A percentile compares a stretch with the other conserved stretches of the same genome.
phyloP scores from a whole-genome alignment of 495 filamentous ascomycete species.

The Penicillium lividum region DNA sequence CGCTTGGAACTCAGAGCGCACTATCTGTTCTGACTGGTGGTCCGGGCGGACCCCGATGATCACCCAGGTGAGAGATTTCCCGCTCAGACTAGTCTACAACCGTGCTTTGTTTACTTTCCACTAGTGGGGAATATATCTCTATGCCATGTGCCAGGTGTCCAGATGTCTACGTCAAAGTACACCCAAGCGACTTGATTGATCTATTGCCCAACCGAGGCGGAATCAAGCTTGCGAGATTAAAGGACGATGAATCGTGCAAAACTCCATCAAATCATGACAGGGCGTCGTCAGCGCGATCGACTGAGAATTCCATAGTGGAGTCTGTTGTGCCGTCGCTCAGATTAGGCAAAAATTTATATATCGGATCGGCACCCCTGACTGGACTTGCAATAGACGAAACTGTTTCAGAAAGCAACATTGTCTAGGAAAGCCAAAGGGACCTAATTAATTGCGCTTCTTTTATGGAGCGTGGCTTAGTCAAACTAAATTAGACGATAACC shows the following conservation, averaged over 20 bases:
- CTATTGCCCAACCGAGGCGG: background rate
- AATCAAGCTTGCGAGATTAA: constrained; percentile 7
- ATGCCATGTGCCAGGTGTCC: background rate
- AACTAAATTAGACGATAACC: too few relatives aligned
- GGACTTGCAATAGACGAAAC: background rate
- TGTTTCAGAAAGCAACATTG: background rate
- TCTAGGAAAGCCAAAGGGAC: too few relatives aligned
- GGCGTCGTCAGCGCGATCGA: constrained; percentile 24
- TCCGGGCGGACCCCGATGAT: constrained; percentile 12
- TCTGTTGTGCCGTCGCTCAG: background rate
- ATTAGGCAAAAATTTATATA: constrained; percentile 13
- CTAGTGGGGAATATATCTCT: background rate
- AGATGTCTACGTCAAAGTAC: background rate
- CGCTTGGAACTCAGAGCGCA: constrained; percentile 5
- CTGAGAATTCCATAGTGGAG: constrained; percentile 24
- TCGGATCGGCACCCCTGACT: constrained; percentile 19
- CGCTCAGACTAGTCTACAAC: background rate
- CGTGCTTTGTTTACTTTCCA: background rate
- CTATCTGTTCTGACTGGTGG: constrained; percentile 7
- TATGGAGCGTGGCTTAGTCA: too few relatives aligned
- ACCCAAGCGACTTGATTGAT: background rate
- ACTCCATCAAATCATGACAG: constrained; percentile 16
- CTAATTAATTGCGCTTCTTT: too few relatives aligned
- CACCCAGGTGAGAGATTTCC: constrained; percentile 4
- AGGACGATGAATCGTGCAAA: constrained; percentile 4